A percentile compares a stretch with the other conserved stretches of the same genome.
phyloP scores from a whole-genome alignment of 1,284 basidiomycete genomes.

The Wolfiporia cocos region DNA sequence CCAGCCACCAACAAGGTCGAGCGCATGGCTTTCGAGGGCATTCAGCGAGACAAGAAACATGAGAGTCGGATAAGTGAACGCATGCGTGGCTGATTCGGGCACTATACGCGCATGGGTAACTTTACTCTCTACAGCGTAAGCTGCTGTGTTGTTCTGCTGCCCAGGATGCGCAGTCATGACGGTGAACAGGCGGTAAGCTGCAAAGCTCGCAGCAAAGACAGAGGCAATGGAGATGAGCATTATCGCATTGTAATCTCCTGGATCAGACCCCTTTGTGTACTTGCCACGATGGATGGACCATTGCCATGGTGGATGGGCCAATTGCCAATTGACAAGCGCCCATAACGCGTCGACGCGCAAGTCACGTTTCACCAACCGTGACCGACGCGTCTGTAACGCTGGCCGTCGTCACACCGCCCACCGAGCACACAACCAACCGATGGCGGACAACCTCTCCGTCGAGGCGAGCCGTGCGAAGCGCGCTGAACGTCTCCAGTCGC shows the following conservation, averaged over 20 bases:
- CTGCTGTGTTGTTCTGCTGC: neutral
- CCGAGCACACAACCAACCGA: neutral
- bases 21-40: constrained; percentile 41
- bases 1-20: constrained; percentile 47
- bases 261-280: no score
- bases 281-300: no score
- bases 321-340: no score
- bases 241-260: no score
- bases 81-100: constrained; percentile 44
- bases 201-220: no score
- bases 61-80: constrained; percentile 62
- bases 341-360: no score
- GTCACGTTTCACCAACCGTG: no score
- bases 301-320: no score
- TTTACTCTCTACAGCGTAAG: constrained; percentile 45
- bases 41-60: constrained; percentile 56
- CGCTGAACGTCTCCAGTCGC: constrained; percentile 47
- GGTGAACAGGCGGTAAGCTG: no score
- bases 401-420: neutral
- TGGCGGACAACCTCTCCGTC: constrained; percentile 25
- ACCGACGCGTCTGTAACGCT: no score
- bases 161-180: neutral
- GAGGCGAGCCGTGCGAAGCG: constrained; percentile 51
- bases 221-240: no score
- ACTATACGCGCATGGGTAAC: constrained; percentile 56